These are phyloP conservation scores for Saksenaea vasiformis DNA, from an alignment of 371 early-diverging fungal species.

Conservation along the genomic window DNA sequence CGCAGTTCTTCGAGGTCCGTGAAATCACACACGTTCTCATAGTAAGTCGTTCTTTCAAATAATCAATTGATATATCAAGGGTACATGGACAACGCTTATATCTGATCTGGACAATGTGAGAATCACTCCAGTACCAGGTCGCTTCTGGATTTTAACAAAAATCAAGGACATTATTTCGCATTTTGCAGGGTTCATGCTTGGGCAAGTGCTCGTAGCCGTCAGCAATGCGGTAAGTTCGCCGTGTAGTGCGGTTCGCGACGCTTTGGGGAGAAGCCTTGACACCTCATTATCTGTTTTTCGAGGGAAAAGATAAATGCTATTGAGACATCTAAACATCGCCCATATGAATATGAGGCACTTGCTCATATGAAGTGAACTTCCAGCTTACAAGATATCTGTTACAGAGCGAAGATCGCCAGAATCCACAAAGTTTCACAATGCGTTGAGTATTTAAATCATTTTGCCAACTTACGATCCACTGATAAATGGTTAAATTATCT, in stretches of 20 bases:
- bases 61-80: background rate
- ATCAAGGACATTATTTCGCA: background rate
- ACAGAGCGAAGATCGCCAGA: no score
- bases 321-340: slow-evolving; percentile 6
- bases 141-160: background rate
- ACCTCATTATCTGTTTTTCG: slow-evolving; percentile 14
- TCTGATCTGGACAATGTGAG: background rate
- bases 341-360: no score
- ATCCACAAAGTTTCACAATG: no score
- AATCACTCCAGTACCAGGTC: background rate
- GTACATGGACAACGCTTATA: background rate
- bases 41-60: background rate
- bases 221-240: background rate
- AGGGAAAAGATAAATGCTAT: slow-evolving; percentile 21
- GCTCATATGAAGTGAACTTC: no score
- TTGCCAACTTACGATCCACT: no score
- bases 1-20: background rate
- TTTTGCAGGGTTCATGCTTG: background rate
- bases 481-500: no score
- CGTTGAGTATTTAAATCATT: no score
- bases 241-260: background rate
- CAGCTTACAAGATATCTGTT: no score
- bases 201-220: background rate
- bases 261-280: slow-evolving; percentile 11
- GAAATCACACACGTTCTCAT: background rate